Percentiles rank a stretch among this genome's conserved stretches.
These are phyloP conservation scores for Candida neerlandica DNA, from an alignment of 1,139 yeast species.

Conservation along the genomic window DNA sequence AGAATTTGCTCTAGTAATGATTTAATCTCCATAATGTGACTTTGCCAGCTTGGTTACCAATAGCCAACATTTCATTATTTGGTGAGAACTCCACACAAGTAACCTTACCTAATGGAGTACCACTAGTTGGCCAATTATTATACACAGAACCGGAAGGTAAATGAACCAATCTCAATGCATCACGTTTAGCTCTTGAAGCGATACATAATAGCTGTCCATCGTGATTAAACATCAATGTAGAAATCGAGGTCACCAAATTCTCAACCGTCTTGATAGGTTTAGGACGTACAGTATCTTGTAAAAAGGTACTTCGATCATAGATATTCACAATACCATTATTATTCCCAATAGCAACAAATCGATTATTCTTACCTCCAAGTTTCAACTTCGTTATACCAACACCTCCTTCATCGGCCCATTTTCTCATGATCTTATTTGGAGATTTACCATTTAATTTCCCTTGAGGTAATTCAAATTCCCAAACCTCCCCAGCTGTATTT, in stretches of 20 bases:
- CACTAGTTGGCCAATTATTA: slow-evolving; percentile 96
- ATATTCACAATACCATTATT: slow-evolving; percentile 88
- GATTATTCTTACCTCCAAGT: slow-evolving; percentile 74
- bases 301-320: slow-evolving; percentile 58
- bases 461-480: slow-evolving; percentile 71
- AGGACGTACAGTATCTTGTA: slow-evolving; percentile 19
- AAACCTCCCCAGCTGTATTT: slow-evolving; percentile 82
- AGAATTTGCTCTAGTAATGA: slow-evolving; percentile 52
- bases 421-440: slow-evolving; percentile 47
- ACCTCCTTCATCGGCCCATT: slow-evolving; percentile 90
- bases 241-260: slow-evolving; percentile 80
- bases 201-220: slow-evolving; percentile 90
- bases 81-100: slow-evolving; percentile 84
- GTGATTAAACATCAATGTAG: slow-evolving; percentile 70
- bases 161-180: slow-evolving; percentile 85
- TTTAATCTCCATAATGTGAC: slow-evolving; percentile 88
- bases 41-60: slow-evolving; percentile 90
- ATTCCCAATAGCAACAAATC: slow-evolving; percentile 90
- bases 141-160: slow-evolving; percentile 85
- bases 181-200: slow-evolving; percentile 84
- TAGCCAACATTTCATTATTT: slow-evolving; percentile 77
- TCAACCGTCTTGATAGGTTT: slow-evolving; percentile 66
- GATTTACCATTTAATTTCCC: slow-evolving; percentile 12
- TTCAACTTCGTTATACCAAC: slow-evolving; percentile 78
- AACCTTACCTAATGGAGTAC: slow-evolving; percentile 93